Base-by-base conservation (phyloP, 495 filamentous ascomycete species). In the Xylaria cubensis region DNA sequence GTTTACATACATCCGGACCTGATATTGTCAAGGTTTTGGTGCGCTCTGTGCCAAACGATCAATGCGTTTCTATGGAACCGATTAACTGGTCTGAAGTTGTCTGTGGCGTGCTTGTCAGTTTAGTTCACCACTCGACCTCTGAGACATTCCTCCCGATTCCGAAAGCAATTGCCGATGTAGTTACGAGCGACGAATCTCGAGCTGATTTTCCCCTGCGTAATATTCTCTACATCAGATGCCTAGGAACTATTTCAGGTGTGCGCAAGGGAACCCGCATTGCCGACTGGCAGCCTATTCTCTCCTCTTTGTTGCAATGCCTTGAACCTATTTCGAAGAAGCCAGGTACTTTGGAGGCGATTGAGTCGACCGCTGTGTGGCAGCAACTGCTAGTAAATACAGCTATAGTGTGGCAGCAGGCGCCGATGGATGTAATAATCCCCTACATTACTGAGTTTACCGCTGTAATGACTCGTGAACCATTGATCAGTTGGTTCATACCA, bases 381-480 rank as follows among this genome's bases (percentile, higher is more conserved):
- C 82, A 78, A 48, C 73, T 88, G 12, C 83, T 91, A 32, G 83
- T 91, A 34, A 91, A 90, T 58, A 81, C 86, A 50, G 90, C 92
- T 29, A 90, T 97, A 62, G 80, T 90, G 5, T 85, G 97, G 70
- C 89, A 92, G 76, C 84, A 88, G 61, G 89, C 94, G n/a, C 91
- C 95, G 32, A 89, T 97, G 78, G 93, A 97, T 75, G 87, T 89
- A 19, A 83, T 94, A 64, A 88, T 98, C 55, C 89, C 93, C 10
- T 86, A 83, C 46, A 81, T 94, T 46, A 87, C 88, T 26, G 73
- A 86, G 7, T 83, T 93, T 50, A 89, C 90, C 83, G 86, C 89
- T 46, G 78, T 82, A n/a, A 84, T 95, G 70, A 89, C 89, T 7
- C 87, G 84, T 59, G 89, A 90, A 24, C 84, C 82, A 2, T 84